Evolutionary conservation across 495 filamentous ascomycete genomes (phyloP), one percentile per base, ranked within the genome.

Genomic region (Penicillium lagena): DNA sequence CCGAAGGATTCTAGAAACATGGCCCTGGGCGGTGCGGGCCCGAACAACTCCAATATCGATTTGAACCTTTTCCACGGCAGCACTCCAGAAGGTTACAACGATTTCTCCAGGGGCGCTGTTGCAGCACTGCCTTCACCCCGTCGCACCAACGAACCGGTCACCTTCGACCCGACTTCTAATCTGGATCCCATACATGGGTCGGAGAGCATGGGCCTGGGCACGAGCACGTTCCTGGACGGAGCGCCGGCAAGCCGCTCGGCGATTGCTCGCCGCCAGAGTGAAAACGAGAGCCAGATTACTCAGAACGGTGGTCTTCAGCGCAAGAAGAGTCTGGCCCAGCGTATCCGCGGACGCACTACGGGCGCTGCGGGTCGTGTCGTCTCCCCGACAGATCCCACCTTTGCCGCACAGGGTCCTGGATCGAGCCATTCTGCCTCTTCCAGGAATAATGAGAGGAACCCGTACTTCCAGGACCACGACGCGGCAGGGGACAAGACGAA

Each of bases 141-240:
- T 17, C 65, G 50, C 45, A 69, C 61, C 39, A 56, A 56, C 29
- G 78, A 81, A 22, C 54, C 63, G 15, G 64, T 65, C 12, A 65
- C 62, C 17, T 81, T 86, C 51, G 79, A 86, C 51, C 69, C 84
- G 7, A 73, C 64, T n/a, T 58, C 68, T 29, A 71, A 70, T 29
- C 63, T 82, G 33, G 85, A 86, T 38, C 77, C 83, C 7, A 73
- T 97, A 32, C 86, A 95, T 50, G 94, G 93, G 9, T 78, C 88
- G 37, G 82, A 93, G 63, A 87, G 78, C 0, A 62, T 87, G 50
- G 94, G 94, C 9, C 73, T 99, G 6, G 94, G 94, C 41, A 94
- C 90, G 9, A 95, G 87, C 42, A 99, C 94, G 2, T 97, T 97
- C 71, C 65, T 99, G 15, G 94, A 99, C 51, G 94, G 94, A 22